Conservation (phyloP, 208 protist genomes). For the Acanthamoeba healyi region DNA sequence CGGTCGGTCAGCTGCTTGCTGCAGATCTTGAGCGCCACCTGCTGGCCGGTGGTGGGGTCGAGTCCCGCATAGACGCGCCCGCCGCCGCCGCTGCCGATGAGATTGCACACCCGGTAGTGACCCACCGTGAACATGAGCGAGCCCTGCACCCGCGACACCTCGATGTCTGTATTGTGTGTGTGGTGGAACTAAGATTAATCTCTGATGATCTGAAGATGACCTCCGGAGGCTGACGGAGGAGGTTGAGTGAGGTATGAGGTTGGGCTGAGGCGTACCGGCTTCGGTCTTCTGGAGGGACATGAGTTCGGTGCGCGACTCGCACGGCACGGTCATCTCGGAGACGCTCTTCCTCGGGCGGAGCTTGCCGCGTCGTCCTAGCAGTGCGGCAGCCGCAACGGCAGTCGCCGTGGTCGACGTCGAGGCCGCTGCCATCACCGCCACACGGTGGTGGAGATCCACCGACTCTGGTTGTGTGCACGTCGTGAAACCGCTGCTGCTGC, state of each 20-base stretch:
- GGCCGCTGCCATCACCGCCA: no score
- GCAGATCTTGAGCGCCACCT: slow-evolving; percentile 63
- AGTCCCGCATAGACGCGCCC: slow-evolving; percentile 39
- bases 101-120: slow-evolving; percentile 33
- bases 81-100: slow-evolving; percentile 37
- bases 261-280: slow-evolving; percentile 10
- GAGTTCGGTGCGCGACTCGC: slow-evolving; percentile 39
- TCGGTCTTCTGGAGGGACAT: slow-evolving; percentile 37
- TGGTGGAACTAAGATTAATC: no score
- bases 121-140: slow-evolving; percentile 54
- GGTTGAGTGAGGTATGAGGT: no score
- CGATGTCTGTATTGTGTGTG: no score
- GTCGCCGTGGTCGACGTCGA: no score
- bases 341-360: slow-evolving; percentile 52
- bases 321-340: slow-evolving; percentile 21
- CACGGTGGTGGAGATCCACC: no score
- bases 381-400: background rate
- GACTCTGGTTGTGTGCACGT: background rate
- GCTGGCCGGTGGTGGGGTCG: slow-evolving; percentile 1
- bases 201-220: no score
- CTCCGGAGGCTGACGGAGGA: no score
- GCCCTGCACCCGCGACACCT: background rate
- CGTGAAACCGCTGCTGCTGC: background rate
- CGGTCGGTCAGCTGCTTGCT: slow-evolving; percentile 20
- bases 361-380: background rate